These are phyloP conservation scores for Pyrenochaeta sp. DNA, from an alignment of 2,329 filamentous ascomycete genomes.

Conservation along the genomic window DNA sequence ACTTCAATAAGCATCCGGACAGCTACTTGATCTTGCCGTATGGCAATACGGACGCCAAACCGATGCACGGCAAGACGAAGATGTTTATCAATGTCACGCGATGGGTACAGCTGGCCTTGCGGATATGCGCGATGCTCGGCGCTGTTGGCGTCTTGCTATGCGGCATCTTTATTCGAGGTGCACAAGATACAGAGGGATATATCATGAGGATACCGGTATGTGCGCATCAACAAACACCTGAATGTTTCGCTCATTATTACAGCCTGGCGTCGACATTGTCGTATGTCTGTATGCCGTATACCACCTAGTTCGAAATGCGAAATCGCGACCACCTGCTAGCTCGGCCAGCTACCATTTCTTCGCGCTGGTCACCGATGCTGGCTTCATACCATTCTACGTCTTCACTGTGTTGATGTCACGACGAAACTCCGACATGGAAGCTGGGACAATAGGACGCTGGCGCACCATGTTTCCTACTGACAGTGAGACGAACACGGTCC, in stretches of 20 bases:
- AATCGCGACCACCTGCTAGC: slow-evolving; percentile 76
- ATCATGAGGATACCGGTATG: slow-evolving; percentile 79
- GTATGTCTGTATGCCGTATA: slow-evolving; percentile 81
- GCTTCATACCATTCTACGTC: slow-evolving; percentile 69
- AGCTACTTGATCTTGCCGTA: slow-evolving; percentile 71
- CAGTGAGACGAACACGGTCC: slow-evolving; percentile 65
- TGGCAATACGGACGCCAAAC: slow-evolving; percentile 66
- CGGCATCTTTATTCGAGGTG: slow-evolving; percentile 77
- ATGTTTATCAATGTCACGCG: slow-evolving; percentile 74
- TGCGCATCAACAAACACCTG: slow-evolving; percentile 11
- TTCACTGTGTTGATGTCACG: slow-evolving; percentile 66
- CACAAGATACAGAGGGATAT: slow-evolving; percentile 73
- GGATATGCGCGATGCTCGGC: slow-evolving; percentile 72
- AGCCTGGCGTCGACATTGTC: slow-evolving; percentile 79
- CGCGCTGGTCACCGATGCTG: slow-evolving; percentile 75
- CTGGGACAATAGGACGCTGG: slow-evolving; percentile 66
- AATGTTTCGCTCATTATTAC: slow-evolving; percentile 21
- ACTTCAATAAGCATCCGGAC: slow-evolving; percentile 88
- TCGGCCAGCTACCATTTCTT: slow-evolving; percentile 92
- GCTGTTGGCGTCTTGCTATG: slow-evolving; percentile 77
- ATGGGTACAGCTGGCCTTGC: slow-evolving; percentile 72
- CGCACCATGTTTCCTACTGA: slow-evolving; percentile 70
- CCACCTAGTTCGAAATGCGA: slow-evolving; percentile 76
- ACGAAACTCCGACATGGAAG: slow-evolving; percentile 59
- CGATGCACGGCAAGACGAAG: slow-evolving; percentile 76